phyloP scores from a whole-genome alignment of 2,329 filamentous ascomycete species.

The Didymellaceae sp. region DNA sequence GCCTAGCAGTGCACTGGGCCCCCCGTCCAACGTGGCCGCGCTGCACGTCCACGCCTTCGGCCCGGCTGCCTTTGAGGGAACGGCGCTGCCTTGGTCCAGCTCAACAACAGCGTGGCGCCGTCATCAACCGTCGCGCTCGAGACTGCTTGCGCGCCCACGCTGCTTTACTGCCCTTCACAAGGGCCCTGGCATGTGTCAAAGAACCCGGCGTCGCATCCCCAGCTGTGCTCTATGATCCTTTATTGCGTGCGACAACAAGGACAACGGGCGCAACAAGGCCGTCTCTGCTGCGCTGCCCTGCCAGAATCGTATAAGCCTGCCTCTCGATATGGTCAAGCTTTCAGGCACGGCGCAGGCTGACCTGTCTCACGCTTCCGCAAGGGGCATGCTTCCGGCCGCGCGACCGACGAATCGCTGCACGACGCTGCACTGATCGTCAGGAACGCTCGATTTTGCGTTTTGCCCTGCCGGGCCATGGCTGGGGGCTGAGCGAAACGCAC shows the following conservation, averaged over 20 bases:
- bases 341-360: slow-evolving; percentile 23
- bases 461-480: slow-evolving; percentile 26
- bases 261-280: neutral
- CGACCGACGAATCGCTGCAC: slow-evolving; percentile 31
- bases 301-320: slow-evolving; percentile 20
- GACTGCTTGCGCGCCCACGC: slow-evolving; percentile 12
- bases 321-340: slow-evolving; percentile 26
- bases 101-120: slow-evolving; percentile 29
- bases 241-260: slow-evolving; percentile 1
- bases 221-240: neutral
- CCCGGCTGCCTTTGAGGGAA: slow-evolving; percentile 27
- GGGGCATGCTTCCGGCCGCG: slow-evolving; percentile 23
- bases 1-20: slow-evolving; percentile 12
- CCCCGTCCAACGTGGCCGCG: slow-evolving; percentile 25
- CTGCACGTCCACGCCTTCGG: slow-evolving; percentile 24
- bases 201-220: neutral
- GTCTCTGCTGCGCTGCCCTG: slow-evolving; percentile 1
- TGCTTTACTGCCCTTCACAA: slow-evolving; percentile 2
- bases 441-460: slow-evolving; percentile 27
- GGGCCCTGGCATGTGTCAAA: slow-evolving; percentile 6
- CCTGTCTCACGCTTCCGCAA: slow-evolving; percentile 39
- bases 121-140: slow-evolving; percentile 18
- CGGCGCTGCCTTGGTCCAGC: slow-evolving; percentile 27
- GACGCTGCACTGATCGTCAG: slow-evolving; percentile 39
- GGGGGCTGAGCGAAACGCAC: slow-evolving; percentile 26